Base-by-base conservation (phyloP, 2,329 filamentous ascomycete species). In the Phialophora chinensis region DNA sequence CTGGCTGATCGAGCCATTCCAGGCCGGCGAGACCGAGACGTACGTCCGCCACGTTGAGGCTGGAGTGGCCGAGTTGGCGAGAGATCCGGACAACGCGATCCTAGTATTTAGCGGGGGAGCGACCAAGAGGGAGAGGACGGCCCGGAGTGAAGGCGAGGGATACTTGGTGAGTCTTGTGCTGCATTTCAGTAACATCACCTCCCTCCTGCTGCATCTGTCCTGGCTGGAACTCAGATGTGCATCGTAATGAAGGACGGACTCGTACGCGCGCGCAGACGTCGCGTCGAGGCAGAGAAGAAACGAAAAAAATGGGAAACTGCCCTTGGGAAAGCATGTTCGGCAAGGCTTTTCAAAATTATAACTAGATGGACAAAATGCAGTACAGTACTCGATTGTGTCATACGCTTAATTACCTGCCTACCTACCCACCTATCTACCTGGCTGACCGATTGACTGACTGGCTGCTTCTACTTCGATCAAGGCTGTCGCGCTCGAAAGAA, bases 31-130 rank as follows among this genome's bases (percentile, higher is more conserved):
- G 77, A 91, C 90, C 2, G 85, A 86, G 5, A 96, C 92, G 0
- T 97, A 94, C 75, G 84, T 91, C n/a, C 79, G 85, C 49, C 93
- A 97, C 76, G 87, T 92, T 69, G 84, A 87, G 70, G 85, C 86
- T 0, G 91, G 91, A 0, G 75, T 93, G 5, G 23, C 33, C 27
- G 54, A 53, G 35, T 77, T 92, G 7, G 78, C 78, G 0, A 74
- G 80, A 23, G 83, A 85, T 72, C 74, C 76, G 0, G 70, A 74
- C 27, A 29, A 53, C 6, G 81, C 83, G 1, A 75, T 90, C 11
- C 80, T 96, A 47, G 80, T 90, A 6, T 91, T 95, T 75, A 93
- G 91, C 1, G 92, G 92, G 83, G 92, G 81, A 31, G 60, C 68
- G 35, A 72, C 70, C 2, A 72, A 72, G 58, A 17, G 8, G 14